Evolutionary conservation across 2,329 filamentous ascomycete species (phyloP).

Genomic region (Penicillium sp.): DNA sequence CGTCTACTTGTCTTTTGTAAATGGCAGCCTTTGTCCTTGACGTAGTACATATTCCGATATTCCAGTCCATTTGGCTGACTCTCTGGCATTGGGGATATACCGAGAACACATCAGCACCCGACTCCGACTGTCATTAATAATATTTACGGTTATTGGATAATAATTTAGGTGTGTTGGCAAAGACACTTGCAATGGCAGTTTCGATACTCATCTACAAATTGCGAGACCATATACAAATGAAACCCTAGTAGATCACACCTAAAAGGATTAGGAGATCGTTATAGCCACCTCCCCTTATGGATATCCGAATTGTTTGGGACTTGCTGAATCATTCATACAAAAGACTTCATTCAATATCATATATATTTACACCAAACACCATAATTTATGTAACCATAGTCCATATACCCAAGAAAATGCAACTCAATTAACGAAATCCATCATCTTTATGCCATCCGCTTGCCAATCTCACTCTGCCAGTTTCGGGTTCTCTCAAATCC

Average conservation of each 20-base stretch:
- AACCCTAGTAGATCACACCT: neutral
- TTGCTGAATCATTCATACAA: neutral
- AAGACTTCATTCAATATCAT: neutral
- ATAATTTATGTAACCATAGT: neutral
- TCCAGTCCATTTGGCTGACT: no score
- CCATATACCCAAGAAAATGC: neutral
- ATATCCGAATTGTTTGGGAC: neutral
- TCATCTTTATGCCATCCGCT: conserved; percentile 57
- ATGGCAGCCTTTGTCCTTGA: neutral
- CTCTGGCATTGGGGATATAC: no score
- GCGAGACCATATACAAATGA: neutral
- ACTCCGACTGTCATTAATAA: no score
- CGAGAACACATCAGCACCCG: no score
- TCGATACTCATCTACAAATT: no score
- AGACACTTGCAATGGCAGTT: no score
- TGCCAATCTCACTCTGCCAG: conserved; percentile 86
- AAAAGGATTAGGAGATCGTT: neutral
- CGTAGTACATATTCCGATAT: neutral
- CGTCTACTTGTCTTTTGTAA: neutral
- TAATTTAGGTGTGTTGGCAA: no score
- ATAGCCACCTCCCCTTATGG: neutral
- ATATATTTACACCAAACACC: neutral
- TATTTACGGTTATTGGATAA: no score
- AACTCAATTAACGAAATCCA: neutral
- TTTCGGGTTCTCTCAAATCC: conserved; percentile 76